Conservation (phyloP, 2,329 filamentous ascomycete genomes). For the Dryadomyces quercus-mongolicae region DNA sequence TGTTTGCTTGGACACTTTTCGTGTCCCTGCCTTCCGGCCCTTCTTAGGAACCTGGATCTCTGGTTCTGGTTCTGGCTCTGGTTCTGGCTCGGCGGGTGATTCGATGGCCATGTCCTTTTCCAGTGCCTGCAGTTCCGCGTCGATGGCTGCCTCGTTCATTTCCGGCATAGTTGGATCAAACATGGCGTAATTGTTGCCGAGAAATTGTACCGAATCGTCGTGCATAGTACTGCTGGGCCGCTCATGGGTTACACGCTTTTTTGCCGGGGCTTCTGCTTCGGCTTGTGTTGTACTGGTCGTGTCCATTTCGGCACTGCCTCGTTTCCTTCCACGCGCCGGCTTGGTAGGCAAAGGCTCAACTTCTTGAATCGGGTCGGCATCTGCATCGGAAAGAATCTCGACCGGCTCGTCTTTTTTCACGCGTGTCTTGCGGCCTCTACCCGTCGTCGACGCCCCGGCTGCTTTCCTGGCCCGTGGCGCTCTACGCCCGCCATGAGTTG, state of each 20-base stretch:
- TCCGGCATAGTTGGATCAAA: conserved; percentile 35
- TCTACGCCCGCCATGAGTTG: conserved; percentile 40
- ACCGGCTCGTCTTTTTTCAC: conserved; percentile 41
- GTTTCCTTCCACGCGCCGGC: conserved; percentile 39
- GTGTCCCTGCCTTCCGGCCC: conserved; percentile 37
- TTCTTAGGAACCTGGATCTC: conserved; percentile 39
- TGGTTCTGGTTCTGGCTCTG: conserved; percentile 17
- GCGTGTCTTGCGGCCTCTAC: conserved; percentile 32
- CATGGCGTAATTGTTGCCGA: conserved; percentile 31
- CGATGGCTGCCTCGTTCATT: conserved; percentile 33
- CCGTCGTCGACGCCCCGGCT: conserved; percentile 22
- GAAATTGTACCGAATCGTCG: conserved; percentile 29
- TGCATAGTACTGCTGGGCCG: conserved; percentile 26
- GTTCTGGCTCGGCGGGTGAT: conserved; percentile 5
- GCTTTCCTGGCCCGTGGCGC: conserved; percentile 43
- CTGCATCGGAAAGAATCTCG: conserved; percentile 30
- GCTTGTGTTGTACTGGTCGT: conserved; percentile 28
- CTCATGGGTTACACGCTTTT: conserved; percentile 41
- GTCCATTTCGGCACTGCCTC: conserved; percentile 47
- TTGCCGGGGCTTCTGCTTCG: conserved; percentile 42
- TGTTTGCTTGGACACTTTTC: conserved; percentile 40
- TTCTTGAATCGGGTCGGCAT: conserved; percentile 11
- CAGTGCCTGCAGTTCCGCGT: conserved; percentile 37
- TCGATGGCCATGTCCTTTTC: conserved; percentile 33
- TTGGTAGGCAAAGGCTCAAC: background rate